These are phyloP conservation scores for slime mould (Dictyostelium discoideum) DNA, from an alignment of 78 protist genomes.

Conservation along the genomic window DNA sequence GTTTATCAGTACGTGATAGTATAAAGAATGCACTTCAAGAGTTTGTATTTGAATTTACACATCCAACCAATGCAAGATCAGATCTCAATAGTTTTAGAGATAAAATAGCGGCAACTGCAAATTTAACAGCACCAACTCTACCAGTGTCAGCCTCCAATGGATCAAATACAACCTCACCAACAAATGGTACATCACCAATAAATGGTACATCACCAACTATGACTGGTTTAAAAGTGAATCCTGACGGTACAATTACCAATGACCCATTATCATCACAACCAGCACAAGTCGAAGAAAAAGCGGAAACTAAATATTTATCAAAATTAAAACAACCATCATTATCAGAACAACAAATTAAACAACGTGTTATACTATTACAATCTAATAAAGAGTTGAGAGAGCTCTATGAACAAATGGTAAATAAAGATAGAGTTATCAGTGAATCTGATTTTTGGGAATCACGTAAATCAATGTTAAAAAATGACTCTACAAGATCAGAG, in stretches of 20 bases:
- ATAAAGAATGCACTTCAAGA: slow-evolving; percentile 24
- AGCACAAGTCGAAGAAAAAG: not conserved
- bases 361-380: slow-evolving; percentile 24
- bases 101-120: slow-evolving; percentile 16
- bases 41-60: slow-evolving; percentile 62
- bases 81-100: slow-evolving; percentile 58
- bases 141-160: not conserved
- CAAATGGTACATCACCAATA: not conserved
- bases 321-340: slow-evolving; percentile 18
- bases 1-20: slow-evolving; percentile 41
- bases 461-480: slow-evolving; percentile 29
- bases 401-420: slow-evolving; percentile 49
- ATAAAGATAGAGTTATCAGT: slow-evolving; percentile 10
- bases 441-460: slow-evolving; percentile 80
- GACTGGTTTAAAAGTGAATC: not conserved
- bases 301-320: slow-evolving; percentile 14
- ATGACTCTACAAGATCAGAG: slow-evolving; percentile 28
- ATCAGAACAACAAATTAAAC: slow-evolving; percentile 60
- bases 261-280: not conserved
- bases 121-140: not conserved
- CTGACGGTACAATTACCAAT: not conserved
- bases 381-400: slow-evolving; percentile 35
- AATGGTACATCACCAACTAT: not conserved
- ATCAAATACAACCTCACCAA: not conserved
- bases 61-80: slow-evolving; percentile 46